Conservation (phyloP, 1,139 yeast genomes). For the Scheffersomyces stambukii region DNA sequence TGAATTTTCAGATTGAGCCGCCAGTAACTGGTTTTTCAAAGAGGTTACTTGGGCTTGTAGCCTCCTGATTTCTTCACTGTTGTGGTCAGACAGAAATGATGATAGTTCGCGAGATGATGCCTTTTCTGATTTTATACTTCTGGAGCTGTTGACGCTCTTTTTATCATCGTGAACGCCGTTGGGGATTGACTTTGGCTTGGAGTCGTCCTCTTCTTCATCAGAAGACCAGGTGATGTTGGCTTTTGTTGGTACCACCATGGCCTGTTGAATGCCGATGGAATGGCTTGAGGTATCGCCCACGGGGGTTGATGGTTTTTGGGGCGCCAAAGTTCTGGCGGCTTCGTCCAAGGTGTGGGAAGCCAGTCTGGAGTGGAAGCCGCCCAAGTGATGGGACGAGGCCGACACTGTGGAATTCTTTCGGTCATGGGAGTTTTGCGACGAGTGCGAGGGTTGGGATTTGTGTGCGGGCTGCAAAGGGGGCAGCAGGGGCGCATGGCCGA, state of each 20-base stretch:
- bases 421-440: conserved; percentile 6
- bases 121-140: no score
- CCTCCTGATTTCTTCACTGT: conserved; percentile 8
- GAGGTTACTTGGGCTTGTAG: conserved; percentile 12
- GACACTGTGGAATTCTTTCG: neutral
- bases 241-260: conserved; percentile 70
- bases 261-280: conserved; percentile 48
- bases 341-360: conserved; percentile 7
- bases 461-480: conserved; percentile 6
- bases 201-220: conserved; percentile 55
- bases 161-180: neutral
- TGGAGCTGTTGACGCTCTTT: neutral
- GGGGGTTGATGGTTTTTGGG: no score
- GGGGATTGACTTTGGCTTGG: no score
- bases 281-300: conserved; percentile 10
- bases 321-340: conserved; percentile 13
- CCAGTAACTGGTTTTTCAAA: conserved; percentile 10
- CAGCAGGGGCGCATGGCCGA: no score
- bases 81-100: conserved; percentile 1
- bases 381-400: conserved; percentile 6
- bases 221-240: conserved; percentile 81
- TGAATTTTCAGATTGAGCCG: conserved; percentile 13
- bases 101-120: no score
- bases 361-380: conserved; percentile 9
- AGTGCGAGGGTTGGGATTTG: conserved; percentile 6